Base-by-base conservation (phyloP, 2,329 filamentous ascomycete species). In the Nigrospora oryzae region DNA sequence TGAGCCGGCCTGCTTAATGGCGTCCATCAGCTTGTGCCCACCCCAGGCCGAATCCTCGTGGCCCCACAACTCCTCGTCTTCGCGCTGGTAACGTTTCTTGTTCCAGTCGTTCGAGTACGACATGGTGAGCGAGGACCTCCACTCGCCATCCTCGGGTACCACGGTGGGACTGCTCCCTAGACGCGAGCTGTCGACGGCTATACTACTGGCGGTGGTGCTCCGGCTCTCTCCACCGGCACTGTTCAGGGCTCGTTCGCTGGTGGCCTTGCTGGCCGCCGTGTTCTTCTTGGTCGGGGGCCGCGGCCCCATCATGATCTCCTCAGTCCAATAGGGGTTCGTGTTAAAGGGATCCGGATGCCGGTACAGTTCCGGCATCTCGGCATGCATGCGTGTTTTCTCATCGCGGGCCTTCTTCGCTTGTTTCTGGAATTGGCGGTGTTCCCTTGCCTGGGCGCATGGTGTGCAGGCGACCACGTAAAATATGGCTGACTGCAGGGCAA, bases 61-160 rank as follows among this genome's bases (percentile, higher is more conserved):
- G 15, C 88, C 88, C 86, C 88, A 94, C 6, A 95, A 72, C 51
- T 86, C 82, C 64, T 96, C 90, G 52, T 95, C 89, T 60, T 93
- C 87, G 44, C 89, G 75, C 62, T 95, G 87, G 61, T 94, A 90
- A 49, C 84, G 78, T 62, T 81, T 82, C 55, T 74, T 74, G 57
- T 93, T 91, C 85, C 85, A 89, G 40, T 82, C 83, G 40, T 79
- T 77, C 28, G 53, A 66, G 56, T 65, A 58, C 38, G 62, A 64
- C 35, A 64, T 49, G 52, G 66, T 73, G 39, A 63, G 63, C 30
- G 64, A 58, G 16, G 55, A 51, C 36, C 54, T 56, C n/a, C 55
- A 49, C 33, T 57, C 62, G 44, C 62, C 63, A 56, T 79, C 70
- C 53, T 78, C 69, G 47, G 71, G 61, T 4, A 68, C 64, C 40